phyloP scores from a whole-genome alignment of 2,329 filamentous ascomycete genomes.

The Botrytis pseudocinerea region DNA sequence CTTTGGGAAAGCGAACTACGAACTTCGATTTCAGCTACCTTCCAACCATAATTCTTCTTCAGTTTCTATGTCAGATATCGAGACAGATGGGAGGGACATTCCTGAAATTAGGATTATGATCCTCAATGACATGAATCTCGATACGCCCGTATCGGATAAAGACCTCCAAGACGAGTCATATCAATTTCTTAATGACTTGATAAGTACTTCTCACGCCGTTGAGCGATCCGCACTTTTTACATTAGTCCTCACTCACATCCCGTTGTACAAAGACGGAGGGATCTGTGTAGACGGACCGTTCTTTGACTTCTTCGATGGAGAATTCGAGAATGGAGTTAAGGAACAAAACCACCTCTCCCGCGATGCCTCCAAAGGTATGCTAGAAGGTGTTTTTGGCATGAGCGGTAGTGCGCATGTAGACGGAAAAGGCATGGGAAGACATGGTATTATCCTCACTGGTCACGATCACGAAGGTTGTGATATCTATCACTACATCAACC shows the following conservation, averaged over 20 bases:
- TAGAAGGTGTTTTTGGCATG: slow-evolving; percentile 83
- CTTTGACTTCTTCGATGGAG: slow-evolving; percentile 73
- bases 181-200: slow-evolving; percentile 70
- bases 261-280: slow-evolving; percentile 78
- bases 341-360: slow-evolving; percentile 90
- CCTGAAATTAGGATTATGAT: slow-evolving; percentile 81
- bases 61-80: slow-evolving; percentile 44
- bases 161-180: slow-evolving; percentile 76
- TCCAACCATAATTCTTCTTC: slow-evolving; percentile 32
- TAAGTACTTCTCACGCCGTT: slow-evolving; percentile 62
- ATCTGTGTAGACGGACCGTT: slow-evolving; percentile 82
- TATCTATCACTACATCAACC: slow-evolving; percentile 78
- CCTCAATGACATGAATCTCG: slow-evolving; percentile 91
- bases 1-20: slow-evolving; percentile 91
- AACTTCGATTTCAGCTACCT: slow-evolving; percentile 70
- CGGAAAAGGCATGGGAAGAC: slow-evolving; percentile 64
- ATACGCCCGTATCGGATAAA: slow-evolving; percentile 70
- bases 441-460: slow-evolving; percentile 82
- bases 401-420: slow-evolving; percentile 60
- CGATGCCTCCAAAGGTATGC: slow-evolving; percentile 70
- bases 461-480: slow-evolving; percentile 97
- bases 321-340: slow-evolving; percentile 68
- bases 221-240: slow-evolving; percentile 69
- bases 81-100: slow-evolving; percentile 49
- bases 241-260: slow-evolving; percentile 87